These are phyloP conservation scores for Fusarium dlaminii DNA, from an alignment of 2,329 filamentous ascomycete genomes.

Conservation along the genomic window DNA sequence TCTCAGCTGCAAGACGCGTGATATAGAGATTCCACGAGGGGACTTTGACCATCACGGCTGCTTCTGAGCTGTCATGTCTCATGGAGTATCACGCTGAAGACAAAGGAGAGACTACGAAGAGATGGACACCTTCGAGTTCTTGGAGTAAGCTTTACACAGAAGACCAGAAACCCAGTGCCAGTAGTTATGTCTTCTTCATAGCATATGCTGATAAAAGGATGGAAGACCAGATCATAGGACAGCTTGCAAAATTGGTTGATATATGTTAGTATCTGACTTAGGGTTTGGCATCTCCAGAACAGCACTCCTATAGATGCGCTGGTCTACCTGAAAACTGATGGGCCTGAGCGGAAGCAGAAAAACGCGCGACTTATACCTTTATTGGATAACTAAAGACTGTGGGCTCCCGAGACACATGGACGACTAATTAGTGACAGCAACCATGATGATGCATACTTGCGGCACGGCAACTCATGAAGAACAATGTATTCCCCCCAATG, in stretches of 20 bases:
- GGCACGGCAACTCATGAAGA: not conserved
- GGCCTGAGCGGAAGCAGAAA: not conserved
- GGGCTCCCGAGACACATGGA: not conserved
- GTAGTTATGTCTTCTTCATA: not conserved
- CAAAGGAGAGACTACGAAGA: not conserved
- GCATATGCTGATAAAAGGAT: not conserved
- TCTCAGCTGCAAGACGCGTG: too few species aligned
- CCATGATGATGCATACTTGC: not conserved
- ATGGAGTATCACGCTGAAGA: not conserved
- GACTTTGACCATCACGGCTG: not conserved
- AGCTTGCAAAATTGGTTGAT: not conserved
- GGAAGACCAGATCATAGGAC: not conserved
- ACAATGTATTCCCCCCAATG: not conserved
- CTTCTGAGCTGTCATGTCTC: not conserved
- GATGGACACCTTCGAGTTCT: not conserved
- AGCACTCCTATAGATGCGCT: not conserved
- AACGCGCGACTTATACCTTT: not conserved
- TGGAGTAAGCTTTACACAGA: not conserved
- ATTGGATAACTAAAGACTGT: not conserved
- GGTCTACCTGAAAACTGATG: too few species aligned
- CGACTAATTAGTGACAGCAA: not conserved
- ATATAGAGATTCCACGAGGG: not conserved
- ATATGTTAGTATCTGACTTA: not conserved
- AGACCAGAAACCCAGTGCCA: not conserved
- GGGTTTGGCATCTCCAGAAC: accelerated